phyloP scores from a whole-genome alignment of 106 monocot species.

The Acorus gramineus region DNA sequence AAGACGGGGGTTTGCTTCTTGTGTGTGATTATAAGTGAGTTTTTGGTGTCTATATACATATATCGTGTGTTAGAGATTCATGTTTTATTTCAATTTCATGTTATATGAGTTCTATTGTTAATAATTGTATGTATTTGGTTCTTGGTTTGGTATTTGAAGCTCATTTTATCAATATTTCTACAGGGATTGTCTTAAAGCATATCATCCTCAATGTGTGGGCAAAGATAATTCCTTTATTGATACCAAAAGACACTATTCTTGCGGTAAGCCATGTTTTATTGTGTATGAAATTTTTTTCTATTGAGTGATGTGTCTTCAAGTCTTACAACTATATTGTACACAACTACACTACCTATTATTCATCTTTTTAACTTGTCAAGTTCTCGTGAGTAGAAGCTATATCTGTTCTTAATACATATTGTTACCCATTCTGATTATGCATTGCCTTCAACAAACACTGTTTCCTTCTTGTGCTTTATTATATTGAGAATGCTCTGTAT shows the following conservation, averaged over 20 bases:
- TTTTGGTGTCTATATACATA: neutral
- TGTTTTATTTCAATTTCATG: neutral
- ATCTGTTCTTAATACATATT: no score
- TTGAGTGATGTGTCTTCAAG: no score
- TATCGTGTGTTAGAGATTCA: neutral
- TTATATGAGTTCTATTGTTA: no score
- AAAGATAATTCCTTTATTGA: slow-evolving; percentile 47
- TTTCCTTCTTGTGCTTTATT: neutral
- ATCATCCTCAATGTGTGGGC: slow-evolving; percentile 52
- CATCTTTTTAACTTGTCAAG: neutral
- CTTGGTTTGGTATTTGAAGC: no score
- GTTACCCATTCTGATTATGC: no score
- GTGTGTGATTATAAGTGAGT: slow-evolving; percentile 56
- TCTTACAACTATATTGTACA: no score
- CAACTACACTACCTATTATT: no score
- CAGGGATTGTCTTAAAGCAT: slow-evolving; percentile 70
- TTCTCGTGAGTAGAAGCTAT: neutral
- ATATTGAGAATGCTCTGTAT: neutral
- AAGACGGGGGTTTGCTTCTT: slow-evolving; percentile 50
- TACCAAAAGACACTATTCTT: slow-evolving; percentile 35
- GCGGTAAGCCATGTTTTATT: slow-evolving; percentile 28
- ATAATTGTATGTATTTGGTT: no score
- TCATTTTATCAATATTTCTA: neutral
- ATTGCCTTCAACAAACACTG: no score
- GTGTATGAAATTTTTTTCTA: no score